Base-by-base conservation (phyloP, 306 rosid genomes). In the Cucumis cinereus region DNA sequence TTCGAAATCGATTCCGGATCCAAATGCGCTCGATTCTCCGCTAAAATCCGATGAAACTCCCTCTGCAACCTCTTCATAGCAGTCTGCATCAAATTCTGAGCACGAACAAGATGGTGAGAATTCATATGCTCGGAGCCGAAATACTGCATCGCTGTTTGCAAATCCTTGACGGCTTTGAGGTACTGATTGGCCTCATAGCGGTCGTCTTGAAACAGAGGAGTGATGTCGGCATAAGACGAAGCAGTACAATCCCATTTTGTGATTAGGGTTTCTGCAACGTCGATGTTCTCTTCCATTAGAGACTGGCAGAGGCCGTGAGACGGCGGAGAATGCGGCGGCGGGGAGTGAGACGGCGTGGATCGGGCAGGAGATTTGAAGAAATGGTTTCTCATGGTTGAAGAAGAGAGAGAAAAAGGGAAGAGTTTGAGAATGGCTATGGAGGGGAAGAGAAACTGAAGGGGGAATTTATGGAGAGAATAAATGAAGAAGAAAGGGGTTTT, bases 71-170 rank as follows among this genome's bases (percentile, higher is more conserved):
- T 80, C 80, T 85, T 88, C 89, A 92, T 85, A 0, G 96, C 95
- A 8, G 76, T 45, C 78, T 88, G 90, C 99, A 94, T 90, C 43
- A 94, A 66, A 61, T 23, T 77, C 23, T 90, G 95, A 3, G 90
- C 83, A 0, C 38, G 70, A 1, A 94, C 69, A 52, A 94, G 92
- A 49, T 70, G 84, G 2, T 67, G 80, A 14, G 90, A 85, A 59
- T 45, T 40, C 41, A 90, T 76, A 69, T 77, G 74, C 14, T 41
- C 81, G 8, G 85, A 73, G 45, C 47, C 74, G 40, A 91, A 77
- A 49, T 77, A 59, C 2, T 83, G 84, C 97, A 94, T 94, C 57
- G 99, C 76, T 24, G 88, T 81, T 41, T 94, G 98, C 57, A 94
- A 78, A 2, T 74, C 85, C 74, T 22, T 74, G 5, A 94, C 90